These are phyloP conservation scores for Ogataea pignaliae DNA, from an alignment of 805 yeast species.

Conservation along the genomic window DNA sequence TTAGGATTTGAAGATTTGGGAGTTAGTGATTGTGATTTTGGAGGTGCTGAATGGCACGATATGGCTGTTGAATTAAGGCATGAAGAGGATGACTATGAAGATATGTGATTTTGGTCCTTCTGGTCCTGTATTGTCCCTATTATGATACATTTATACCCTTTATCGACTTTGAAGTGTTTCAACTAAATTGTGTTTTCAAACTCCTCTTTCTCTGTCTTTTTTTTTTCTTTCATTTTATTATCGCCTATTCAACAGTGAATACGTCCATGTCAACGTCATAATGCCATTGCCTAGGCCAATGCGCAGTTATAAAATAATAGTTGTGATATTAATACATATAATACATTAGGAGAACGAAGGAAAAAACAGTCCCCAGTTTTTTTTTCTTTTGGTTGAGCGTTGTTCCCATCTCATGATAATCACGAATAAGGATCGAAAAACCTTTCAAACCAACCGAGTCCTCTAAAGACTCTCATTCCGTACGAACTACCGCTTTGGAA, in stretches of 20 bases:
- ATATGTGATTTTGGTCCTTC: constrained; percentile 4
- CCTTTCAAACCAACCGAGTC: constrained; percentile 41
- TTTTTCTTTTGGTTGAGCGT: not conserved
- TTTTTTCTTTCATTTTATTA: no score
- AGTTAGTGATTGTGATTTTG: constrained; percentile 53
- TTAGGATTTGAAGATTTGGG: constrained; percentile 78
- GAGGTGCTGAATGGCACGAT: constrained; percentile 59
- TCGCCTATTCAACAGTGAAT: no score
- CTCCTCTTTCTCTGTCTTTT: not conserved
- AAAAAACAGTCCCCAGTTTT: not conserved
- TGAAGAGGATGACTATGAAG: constrained; percentile 39
- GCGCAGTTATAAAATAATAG: no score
- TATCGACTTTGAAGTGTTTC: no score
- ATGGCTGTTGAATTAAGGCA: constrained; percentile 39
- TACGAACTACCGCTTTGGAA: constrained; percentile 42
- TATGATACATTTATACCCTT: no score
- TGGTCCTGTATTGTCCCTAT: not conserved
- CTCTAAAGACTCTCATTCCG: constrained; percentile 63
- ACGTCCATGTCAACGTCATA: no score
- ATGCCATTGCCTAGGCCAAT: no score
- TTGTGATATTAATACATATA: no score
- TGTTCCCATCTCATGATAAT: no score
- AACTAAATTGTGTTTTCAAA: no score
- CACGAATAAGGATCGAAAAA: constrained; percentile 47
- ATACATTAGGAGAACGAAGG: not conserved